Evolutionary conservation across 345 rosid species (phyloP), one percentile per base, ranked within the genome.

Genomic region (Kernera saxatilis): DNA sequence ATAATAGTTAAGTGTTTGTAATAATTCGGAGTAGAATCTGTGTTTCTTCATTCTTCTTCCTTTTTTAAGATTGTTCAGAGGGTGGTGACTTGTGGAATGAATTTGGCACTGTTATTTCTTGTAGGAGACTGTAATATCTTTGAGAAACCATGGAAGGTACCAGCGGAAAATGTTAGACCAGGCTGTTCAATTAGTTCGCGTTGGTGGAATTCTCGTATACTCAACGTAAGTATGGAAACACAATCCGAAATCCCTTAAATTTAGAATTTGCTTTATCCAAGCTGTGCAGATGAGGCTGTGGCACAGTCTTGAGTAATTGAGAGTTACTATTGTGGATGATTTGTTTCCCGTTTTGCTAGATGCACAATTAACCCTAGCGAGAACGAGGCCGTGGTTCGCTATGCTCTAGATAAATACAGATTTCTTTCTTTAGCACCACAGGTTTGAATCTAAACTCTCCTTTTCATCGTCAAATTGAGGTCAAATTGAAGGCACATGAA

Each of bases 341-440:
- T 45, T 52, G 54, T 49, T 67, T 78, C 70, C n/a, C 25, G 4
- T 67, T 52, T 75, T 78, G 73, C 39, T 77, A 94, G 98, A 64
- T 94, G 99, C 78, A 94, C 99, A 29, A 85, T 94, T 58, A 91
- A 89, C 77, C 98, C 99, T 21, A 90, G 98, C 4, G 99, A 94
- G 83, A 94, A 91, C 71, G 98, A 91, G 79, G 93, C 93, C 2
- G 58, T 91, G 80, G 98, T 91, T 59, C 89, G 97, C 27, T 89
- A 88, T 87, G 99, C 99, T 63, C 75, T 94, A 72, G 97, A 94
- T 55, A 89, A 75, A 30, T 91, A 94, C 56, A 83, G 73, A 22
- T 91, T 88, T 76, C 93, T 94, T 52, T 89, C 95, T 22, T 57
- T 94, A 67, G 92, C 87, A 78, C 85, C 88, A 44, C 99, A 94